Evolutionary conservation across 306 rosid species (phyloP), one percentile per base, ranked within the genome.

Genomic region (Cucumis hystrix): DNA sequence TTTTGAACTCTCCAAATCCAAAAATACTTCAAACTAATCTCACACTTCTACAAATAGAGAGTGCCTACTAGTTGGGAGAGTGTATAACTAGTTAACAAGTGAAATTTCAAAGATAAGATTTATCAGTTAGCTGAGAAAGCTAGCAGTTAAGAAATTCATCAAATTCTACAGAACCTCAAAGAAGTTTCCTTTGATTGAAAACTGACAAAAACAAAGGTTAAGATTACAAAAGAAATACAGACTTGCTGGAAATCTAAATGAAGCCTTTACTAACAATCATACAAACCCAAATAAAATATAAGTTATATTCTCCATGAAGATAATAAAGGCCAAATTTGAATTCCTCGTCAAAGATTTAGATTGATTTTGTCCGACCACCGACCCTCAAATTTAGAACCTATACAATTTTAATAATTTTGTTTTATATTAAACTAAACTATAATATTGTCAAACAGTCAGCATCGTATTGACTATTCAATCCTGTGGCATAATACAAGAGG

Each of bases 371-470:
- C 76, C 76, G 35, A 47, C 76, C 59, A 70, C 76, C 76, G 7
- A 70, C 76, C 58, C 58, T 70, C 72, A 65, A 37, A 17, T 16
- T 65, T 18, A 65, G 47, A 64, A 64, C 14, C 28, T 15, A 6
- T 6, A 17, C 60, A 25, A 13, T 7, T 13, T 8, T 55, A 52
- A 21, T 55, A 52, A 21, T 47, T 71, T 71, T 71, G 39, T 70
- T 70, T 65, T 18, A 18, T 66, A 9, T 33, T n/a, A 67, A 40
- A 10, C 51, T 41, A 21, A 68, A 21, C 20, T 43, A 41, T 40
- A 73, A 25, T 56, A 75, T 75, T 58, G 43, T 9, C 76, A 71
- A 75, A 37, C 54, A 54, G 78, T 75, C 64, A 75, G 78, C 78
- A 54, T 75, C 66, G 61, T 55, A 75, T 56, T 75, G 78, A 56